Evolutionary conservation across 768 basidiomycete genomes (phyloP).

Genomic region (Tricholoma hemisulphureum): DNA sequence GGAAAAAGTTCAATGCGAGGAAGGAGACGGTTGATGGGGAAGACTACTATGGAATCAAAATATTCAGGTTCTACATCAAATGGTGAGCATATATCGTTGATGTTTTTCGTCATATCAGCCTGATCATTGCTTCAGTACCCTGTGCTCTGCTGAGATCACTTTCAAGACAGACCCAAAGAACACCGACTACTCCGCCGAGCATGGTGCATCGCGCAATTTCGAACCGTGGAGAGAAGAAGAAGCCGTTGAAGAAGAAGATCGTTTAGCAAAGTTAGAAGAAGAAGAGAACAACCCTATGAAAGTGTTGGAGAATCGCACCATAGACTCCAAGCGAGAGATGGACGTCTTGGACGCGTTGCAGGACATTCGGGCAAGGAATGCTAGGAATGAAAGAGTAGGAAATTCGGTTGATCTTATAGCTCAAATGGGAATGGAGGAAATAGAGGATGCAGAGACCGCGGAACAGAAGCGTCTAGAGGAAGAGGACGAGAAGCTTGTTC

Average conservation of each 20-base stretch:
- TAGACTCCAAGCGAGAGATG: slow-evolving; percentile 96
- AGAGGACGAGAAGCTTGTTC: slow-evolving; percentile 90
- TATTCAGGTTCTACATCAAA: slow-evolving; percentile 91
- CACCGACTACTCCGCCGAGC: slow-evolving; percentile 90
- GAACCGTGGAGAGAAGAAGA: slow-evolving; percentile 93
- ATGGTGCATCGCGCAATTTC: slow-evolving; percentile 96
- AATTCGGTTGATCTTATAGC: slow-evolving; percentile 68
- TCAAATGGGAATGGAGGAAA: slow-evolving; percentile 61
- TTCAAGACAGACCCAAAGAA: slow-evolving; percentile 99
- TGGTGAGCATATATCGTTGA: slow-evolving; percentile 50
- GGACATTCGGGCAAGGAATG: slow-evolving; percentile 84
- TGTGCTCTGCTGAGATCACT: slow-evolving; percentile 97
- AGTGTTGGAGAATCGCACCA: slow-evolving; percentile 86
- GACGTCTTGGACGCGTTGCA: slow-evolving; percentile 95
- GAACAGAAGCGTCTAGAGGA: slow-evolving; percentile 73
- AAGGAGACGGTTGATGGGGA: slow-evolving; percentile 98
- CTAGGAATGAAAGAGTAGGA: slow-evolving; percentile 84
- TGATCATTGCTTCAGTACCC: slow-evolving; percentile 54
- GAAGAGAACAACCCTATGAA: slow-evolving; percentile 99
- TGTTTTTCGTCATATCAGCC: not conserved
- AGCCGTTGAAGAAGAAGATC: slow-evolving; percentile 78
- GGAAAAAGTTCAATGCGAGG: slow-evolving; percentile 99
- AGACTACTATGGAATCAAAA: slow-evolving; percentile 98
- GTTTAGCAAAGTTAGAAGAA: slow-evolving; percentile 81
- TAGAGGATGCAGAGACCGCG: slow-evolving; percentile 76